Evolutionary conservation across 78 protist genomes (phyloP).

Genomic region (Dictyostelium brefeldianum): DNA sequence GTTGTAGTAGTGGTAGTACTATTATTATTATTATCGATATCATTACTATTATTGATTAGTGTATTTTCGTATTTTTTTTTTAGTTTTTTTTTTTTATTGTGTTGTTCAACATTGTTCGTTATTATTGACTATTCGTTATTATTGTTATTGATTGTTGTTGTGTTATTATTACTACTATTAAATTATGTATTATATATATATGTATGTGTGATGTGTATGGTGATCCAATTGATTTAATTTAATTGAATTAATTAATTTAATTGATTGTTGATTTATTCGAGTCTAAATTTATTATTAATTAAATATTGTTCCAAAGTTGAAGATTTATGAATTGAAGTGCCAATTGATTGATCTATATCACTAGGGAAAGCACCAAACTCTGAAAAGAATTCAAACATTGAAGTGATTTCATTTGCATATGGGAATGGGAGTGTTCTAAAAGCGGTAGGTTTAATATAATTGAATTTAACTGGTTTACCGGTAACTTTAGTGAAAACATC

Average conservation of each 20-base stretch:
- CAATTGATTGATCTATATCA: not conserved
- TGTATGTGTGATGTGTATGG: not conserved
- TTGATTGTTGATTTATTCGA: not conserved
- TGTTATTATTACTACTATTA: not conserved
- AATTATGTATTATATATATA: not conserved
- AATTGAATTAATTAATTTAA: not conserved
- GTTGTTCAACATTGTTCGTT: too few species aligned
- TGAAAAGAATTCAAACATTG: slow-evolving; percentile 10
- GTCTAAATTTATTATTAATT: not conserved
- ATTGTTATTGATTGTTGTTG: too few species aligned
- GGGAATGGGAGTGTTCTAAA: slow-evolving; percentile 29
- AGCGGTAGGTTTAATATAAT: slow-evolving; percentile 5
- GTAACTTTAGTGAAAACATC: slow-evolving; percentile 3
- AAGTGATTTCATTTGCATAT: slow-evolving; percentile 12
- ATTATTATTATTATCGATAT: too few species aligned
- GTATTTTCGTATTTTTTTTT: too few species aligned
- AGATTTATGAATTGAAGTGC: not conserved
- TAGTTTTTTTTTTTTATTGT: too few species aligned
- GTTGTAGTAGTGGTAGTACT: too few species aligned
- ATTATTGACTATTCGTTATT: not conserved
- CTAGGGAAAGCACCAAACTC: slow-evolving; percentile 23
- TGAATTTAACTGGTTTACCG: slow-evolving; percentile 22
- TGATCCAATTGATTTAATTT: not conserved
- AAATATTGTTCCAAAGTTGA: slow-evolving; percentile 34
- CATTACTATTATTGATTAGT: too few species aligned